Percentiles rank a stretch among this genome's conserved stretches.
Evolutionary conservation across 139 green algal genomes (phyloP).

Genomic region (Chlorella sp.): DNA sequence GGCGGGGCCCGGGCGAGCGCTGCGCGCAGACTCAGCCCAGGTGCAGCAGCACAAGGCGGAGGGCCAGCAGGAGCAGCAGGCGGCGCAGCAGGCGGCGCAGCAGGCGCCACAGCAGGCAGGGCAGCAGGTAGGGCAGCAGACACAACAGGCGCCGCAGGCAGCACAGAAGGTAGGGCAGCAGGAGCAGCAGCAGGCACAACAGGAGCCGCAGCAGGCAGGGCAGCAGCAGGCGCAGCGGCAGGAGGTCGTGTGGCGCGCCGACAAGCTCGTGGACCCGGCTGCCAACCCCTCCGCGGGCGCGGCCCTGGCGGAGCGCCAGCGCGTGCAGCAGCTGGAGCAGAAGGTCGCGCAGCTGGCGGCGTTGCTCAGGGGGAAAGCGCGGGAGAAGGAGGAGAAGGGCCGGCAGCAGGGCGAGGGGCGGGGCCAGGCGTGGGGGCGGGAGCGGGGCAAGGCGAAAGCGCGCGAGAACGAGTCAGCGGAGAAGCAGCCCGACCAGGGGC

Average conservation of each 20-base stretch:
- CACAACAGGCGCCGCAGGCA: not conserved
- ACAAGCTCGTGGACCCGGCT: not conserved
- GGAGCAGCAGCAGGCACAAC: not conserved
- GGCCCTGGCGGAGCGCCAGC: no score
- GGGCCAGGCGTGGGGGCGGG: no score
- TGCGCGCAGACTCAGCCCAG: not conserved
- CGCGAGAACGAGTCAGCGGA: no score
- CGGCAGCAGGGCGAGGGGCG: no score
- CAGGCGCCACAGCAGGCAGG: not conserved
- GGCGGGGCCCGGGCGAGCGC: no score
- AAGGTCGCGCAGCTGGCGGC: no score
- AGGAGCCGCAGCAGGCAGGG: not conserved
- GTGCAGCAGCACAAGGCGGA: not conserved
- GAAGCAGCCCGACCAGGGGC: no score
- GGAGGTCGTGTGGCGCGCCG: not conserved
- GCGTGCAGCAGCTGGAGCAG: no score
- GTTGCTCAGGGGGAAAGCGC: no score
- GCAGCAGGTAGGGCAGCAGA: not conserved
- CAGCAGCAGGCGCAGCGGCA: not conserved
- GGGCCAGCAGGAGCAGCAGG: not conserved
- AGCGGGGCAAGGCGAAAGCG: no score
- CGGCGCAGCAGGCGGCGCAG: not conserved
- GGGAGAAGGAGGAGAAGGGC: no score
- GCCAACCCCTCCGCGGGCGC: no score
- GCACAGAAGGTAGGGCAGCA: not conserved